Evolutionary conservation across 495 filamentous ascomycete genomes (phyloP).

Genomic region (Tuber borchii): DNA sequence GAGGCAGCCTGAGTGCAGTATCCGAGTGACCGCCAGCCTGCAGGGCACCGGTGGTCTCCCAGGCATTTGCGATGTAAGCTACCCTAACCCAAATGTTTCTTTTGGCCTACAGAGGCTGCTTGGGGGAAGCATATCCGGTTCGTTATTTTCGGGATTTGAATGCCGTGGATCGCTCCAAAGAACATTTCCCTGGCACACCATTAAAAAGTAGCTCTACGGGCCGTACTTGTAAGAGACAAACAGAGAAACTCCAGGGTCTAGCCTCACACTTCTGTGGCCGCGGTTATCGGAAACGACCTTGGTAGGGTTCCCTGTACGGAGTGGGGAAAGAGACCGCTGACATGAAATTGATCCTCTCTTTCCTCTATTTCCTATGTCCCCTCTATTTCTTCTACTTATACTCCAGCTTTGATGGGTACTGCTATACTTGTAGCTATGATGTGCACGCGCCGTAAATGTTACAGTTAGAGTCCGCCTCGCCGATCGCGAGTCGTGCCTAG

Average conservation of each 20-base stretch:
- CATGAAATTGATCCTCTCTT: background rate
- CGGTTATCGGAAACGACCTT: background rate
- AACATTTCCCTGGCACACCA: slow-evolving; percentile 1
- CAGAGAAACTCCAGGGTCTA: background rate
- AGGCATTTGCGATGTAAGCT: slow-evolving; percentile 3
- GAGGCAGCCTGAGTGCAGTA: background rate
- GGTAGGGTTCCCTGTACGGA: background rate
- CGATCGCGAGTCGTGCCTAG: background rate
- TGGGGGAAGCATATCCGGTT: background rate
- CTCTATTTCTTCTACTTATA: background rate
- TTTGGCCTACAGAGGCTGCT: background rate
- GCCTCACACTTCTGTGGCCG: background rate
- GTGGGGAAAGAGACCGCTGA: background rate
- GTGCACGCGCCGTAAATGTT: background rate
- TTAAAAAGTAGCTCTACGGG: background rate
- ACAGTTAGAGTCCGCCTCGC: background rate
- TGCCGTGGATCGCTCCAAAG: background rate
- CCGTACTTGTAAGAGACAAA: background rate
- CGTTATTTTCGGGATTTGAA: background rate
- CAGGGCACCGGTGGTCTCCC: slow-evolving; percentile 6
- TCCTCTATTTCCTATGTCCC: background rate
- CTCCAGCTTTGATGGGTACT: background rate
- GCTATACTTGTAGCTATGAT: background rate
- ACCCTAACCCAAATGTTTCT: slow-evolving; percentile 27
- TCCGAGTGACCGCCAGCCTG: background rate